Percentiles rank a stretch among this genome's conserved stretches.
Conservation (phyloP, 257 asterid species). For the Penstemon eatonii region DNA sequence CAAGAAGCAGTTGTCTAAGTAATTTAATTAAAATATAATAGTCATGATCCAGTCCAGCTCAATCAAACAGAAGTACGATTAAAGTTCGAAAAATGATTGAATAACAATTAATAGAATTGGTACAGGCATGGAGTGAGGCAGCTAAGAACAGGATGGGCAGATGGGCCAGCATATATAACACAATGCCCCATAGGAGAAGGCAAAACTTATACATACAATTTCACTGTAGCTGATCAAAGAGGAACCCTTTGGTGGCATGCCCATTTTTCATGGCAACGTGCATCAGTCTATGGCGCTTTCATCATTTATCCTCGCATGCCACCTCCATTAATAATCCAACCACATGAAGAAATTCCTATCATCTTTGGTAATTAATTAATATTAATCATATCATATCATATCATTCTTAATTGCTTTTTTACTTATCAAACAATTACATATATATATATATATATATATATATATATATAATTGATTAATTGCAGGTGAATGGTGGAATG, state of each 20-base stretch:
- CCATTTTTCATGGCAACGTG: constrained; percentile 83
- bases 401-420: too few relatives aligned
- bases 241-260: constrained; percentile 94
- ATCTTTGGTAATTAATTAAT: constrained; percentile 59
- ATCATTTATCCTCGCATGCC: constrained; percentile 66
- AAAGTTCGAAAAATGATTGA: too few relatives aligned
- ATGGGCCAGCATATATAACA: constrained; percentile 79
- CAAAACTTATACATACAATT: constrained; percentile 51
- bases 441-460: too few relatives aligned
- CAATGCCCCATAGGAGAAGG: constrained; percentile 74
- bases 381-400: too few relatives aligned
- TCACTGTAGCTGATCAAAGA: constrained; percentile 52
- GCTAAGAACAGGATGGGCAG: constrained; percentile 74
- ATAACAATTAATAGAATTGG: too few relatives aligned
- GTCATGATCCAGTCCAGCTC: too few relatives aligned
- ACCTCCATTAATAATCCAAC: constrained; percentile 44
- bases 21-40: too few relatives aligned
- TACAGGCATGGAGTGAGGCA: constrained; percentile 85
- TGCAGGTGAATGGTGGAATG: constrained; percentile 96
- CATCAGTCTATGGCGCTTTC: constrained; percentile 76
- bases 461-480: too few relatives aligned
- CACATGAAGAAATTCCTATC: constrained; percentile 36
- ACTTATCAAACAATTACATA: too few relatives aligned
- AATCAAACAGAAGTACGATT: too few relatives aligned
- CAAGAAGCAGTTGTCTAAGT: too few relatives aligned